These are phyloP conservation scores for Saccharomycopsis selenospora DNA, from an alignment of 805 yeast genomes.

Conservation along the genomic window DNA sequence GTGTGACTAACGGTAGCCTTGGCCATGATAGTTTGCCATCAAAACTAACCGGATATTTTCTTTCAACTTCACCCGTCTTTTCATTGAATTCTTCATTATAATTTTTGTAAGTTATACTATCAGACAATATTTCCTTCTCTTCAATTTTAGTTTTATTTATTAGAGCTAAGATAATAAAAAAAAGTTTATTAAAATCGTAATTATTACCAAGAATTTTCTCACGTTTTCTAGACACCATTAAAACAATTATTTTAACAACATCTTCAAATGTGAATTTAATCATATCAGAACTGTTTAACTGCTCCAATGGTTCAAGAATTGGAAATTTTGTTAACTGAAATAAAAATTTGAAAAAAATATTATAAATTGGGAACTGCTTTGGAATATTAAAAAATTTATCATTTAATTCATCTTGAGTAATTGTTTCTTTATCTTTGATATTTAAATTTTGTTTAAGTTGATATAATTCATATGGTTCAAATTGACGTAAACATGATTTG, in stretches of 20 bases:
- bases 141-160: background rate
- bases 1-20: conserved; percentile 1
- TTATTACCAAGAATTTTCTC: conserved; percentile 4
- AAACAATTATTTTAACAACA: conserved; percentile 9
- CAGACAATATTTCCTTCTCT: background rate
- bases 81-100: conserved; percentile 10
- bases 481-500: conserved; percentile 7
- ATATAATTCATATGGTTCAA: conserved; percentile 12
- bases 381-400: conserved; percentile 7
- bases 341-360: conserved; percentile 14
- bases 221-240: conserved; percentile 11
- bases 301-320: background rate
- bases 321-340: conserved; percentile 11
- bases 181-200: conserved; percentile 10
- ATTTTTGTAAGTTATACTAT: background rate
- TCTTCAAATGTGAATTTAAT: conserved; percentile 11
- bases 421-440: too few species aligned
- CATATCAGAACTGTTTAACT: background rate
- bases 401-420: conserved; percentile 3
- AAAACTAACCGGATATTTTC: conserved; percentile 3
- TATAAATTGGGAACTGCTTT: conserved; percentile 2
- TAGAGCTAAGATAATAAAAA: conserved; percentile 7
- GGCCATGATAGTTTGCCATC: conserved; percentile 3
- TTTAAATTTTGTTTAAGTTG: conserved; percentile 6
- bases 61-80: conserved; percentile 14